Conservation (phyloP, 2,329 filamentous ascomycete genomes). For the Teratosphaeria destructans region DNA sequence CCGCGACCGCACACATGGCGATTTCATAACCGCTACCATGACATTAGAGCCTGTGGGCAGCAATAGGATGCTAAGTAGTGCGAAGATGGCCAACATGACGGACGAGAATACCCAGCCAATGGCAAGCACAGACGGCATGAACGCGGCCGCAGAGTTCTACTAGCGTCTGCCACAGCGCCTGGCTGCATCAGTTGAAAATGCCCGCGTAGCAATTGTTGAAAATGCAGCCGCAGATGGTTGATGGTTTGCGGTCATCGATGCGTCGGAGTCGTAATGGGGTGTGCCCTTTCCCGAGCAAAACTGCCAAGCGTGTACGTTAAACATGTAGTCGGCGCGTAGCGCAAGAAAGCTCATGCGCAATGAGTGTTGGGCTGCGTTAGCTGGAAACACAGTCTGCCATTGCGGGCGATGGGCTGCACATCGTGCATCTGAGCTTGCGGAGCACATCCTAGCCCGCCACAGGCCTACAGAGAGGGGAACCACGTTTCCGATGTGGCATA, state of each 20-base stretch:
- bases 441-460: background rate
- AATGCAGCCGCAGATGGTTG: too few relatives aligned
- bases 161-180: background rate
- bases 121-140: background rate
- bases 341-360: background rate
- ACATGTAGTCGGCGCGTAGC: background rate
- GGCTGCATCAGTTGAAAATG: too few relatives aligned
- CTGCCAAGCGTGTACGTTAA: background rate
- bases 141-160: background rate
- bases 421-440: background rate
- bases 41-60: background rate
- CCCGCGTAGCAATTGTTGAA: too few relatives aligned
- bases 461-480: background rate
- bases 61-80: background rate
- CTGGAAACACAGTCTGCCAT: background rate
- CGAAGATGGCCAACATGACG: background rate
- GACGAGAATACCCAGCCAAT: background rate
- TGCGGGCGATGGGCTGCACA: background rate
- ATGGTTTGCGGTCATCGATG: too few relatives aligned
- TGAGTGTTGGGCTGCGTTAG: background rate
- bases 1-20: background rate
- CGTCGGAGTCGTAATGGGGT: background rate
- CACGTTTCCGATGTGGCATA: background rate
- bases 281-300: background rate
- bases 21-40: background rate